Conservation (phyloP, 75 land plant species). For the Selaginella tamariscina region DNA sequence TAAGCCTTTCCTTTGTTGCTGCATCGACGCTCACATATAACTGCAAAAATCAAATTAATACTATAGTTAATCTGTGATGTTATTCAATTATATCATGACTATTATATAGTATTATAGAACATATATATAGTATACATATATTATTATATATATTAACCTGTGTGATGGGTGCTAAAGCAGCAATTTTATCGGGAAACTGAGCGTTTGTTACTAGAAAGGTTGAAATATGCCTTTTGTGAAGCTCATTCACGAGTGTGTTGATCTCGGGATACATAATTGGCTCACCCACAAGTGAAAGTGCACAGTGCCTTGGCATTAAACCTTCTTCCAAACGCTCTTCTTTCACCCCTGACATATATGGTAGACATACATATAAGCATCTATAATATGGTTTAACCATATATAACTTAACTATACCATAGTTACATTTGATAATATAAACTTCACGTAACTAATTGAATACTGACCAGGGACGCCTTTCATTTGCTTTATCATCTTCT, state of each 20-base stretch:
- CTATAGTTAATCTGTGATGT: background rate
- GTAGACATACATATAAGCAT: background rate
- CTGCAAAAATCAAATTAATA: constrained; percentile 38
- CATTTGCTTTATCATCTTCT: constrained; percentile 97
- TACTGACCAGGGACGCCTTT: constrained; percentile 90
- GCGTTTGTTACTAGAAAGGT: constrained; percentile 97
- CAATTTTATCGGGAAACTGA: constrained; percentile 89
- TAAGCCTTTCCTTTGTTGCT: constrained; percentile 86
- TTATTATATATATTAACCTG: constrained; percentile 39
- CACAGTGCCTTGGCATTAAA: constrained; percentile 80
- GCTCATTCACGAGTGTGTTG: constrained; percentile 67
- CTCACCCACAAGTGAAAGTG: constrained; percentile 92
- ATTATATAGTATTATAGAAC: background rate
- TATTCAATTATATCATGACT: background rate
- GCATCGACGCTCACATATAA: constrained; percentile 97
- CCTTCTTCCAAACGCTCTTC: constrained; percentile 69
- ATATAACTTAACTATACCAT: background rate
- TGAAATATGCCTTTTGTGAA: constrained; percentile 69
- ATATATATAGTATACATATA: background rate
- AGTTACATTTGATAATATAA: background rate
- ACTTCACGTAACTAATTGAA: background rate
- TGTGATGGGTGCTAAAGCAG: constrained; percentile 53
- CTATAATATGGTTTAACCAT: background rate
- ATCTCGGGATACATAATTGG: constrained; percentile 98
- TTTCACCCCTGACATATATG: constrained; percentile 50